Evolutionary conservation across 768 basidiomycete genomes (phyloP), one percentile per base, ranked within the genome.

Genomic region (Albatrellus ellisii): DNA sequence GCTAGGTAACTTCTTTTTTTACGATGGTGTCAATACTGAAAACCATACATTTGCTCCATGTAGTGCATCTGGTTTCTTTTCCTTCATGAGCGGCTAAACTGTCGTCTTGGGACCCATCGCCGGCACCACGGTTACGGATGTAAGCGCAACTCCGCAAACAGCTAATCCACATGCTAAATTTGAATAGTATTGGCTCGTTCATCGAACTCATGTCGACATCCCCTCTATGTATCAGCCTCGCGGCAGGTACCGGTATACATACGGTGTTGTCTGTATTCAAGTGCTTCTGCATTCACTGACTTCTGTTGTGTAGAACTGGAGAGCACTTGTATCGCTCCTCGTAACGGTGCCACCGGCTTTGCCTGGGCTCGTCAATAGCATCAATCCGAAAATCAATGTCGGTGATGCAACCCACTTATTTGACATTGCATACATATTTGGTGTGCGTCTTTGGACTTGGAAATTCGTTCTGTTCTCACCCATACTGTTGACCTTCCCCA

Each of bases 31-130:
- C 41, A 15, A 18, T 21, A 34, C 33, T 15, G 14, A 15, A 4
- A 18, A n/a, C 11, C 12, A 20, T 35, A 17, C 4, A 11, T 18
- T 25, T n/a, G 36, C 22, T 27, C 25, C 17, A 8, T 15, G 6
- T 46, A 61, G 62, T 17, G 84, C 80, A 0, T 64, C 73, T 25
- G 74, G 74, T 1, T 87, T 88, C 60, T 55, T 88, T 52, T 63
- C 65, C 11, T 88, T 89, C 60, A 81, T 88, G 77, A 72, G 69
- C 18, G 86, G 84, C 2, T 91, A 89, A 53, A 79, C 86, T 0
- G 78, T 90, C 17, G 87, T 94, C 56, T 65, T 92, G 17, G 85
- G 85, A 0, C 89, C 89, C 1, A 80, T 94, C 49, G 77, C 81
- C 25, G 83, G 80, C 18, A 77, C 91, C 42, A 72, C 79, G 66